Evolutionary conservation across 345 rosid species (phyloP), one percentile per base, ranked within the genome.

Genomic region (Orychophragmus violaceus): DNA sequence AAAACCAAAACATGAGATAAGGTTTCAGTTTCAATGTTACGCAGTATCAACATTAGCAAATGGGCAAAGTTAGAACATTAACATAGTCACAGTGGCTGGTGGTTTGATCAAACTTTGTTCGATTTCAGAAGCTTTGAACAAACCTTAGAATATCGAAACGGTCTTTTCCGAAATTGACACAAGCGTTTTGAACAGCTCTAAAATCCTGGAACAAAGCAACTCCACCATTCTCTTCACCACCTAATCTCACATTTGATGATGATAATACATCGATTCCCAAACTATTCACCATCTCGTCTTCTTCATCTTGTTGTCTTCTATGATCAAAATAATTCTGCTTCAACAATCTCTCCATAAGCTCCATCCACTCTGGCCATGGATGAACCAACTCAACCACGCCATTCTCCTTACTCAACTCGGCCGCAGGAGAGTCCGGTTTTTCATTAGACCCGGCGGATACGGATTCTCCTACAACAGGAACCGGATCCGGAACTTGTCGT

Each of bases 311-410:
- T 41, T 73, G 62, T 70, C 95, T 88, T 76, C 79, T 77, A 59
- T 87, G 91, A 76, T 94, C 96, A 80, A 94, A 90, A 81, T 88
- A 94, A 70, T 94, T 90, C 81, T 88, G 96, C 58, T 87, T 83
- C 72, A 87, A 85, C 63, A 94, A 69, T 64, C 83, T 83, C 79
- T 85, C 88, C 91, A 94, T 87, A 73, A 94, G 74, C 80, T 94
- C 97, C 29, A 91, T 82, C 99, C 97, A 94, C 81, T 94, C 99
- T 1, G 96, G 92, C 97, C 96, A 94, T 11, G 95, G 97, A 71
- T 94, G 99, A n/a, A 84, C 88, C 66, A 94, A 2, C 80, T 83
- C 87, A 41, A 80, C 76, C 74, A 78, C 84, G 28, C 77, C 68
- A 18, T 66, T 76, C 67, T 71, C 70, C 49, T 32, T 65, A 57